Evolutionary conservation across 2,329 filamentous ascomycete genomes (phyloP), one percentile per base, ranked within the genome.

Genomic region (Botryotinia narcissicola): DNA sequence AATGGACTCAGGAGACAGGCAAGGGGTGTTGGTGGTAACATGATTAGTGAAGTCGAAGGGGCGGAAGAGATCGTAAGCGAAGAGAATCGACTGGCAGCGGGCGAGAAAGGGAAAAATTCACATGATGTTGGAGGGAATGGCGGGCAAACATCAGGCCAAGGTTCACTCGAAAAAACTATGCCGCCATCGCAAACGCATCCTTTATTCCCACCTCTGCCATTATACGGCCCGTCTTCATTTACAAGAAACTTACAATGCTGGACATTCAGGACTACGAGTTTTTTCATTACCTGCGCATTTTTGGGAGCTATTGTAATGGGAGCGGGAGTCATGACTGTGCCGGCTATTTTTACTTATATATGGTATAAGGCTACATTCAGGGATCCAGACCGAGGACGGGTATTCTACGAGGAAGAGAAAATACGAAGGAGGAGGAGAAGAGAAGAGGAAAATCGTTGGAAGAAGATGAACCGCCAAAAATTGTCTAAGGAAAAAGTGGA

Each of bases 151-250:
- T 84, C 85, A 6, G 83, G 85, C 48, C 85, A 85, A 37, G 84
- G 82, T 20, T 85, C 85, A 25, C 77, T 89, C 29, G 81, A 82
- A 61, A 83, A 80, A 73, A 80, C 85, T 22, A 86, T 86, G 83
- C 90, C 92, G 0, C 89, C 90, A 1, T 90, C 90, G 12, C 87
- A 89, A 76, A 95, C 93, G 2, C 91, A 95, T 77, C 92, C 93
- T 4, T 84, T 97, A 8, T 98, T 98, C 77, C 94, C 94, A 9
- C 93, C 93, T 2, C 82, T 97, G 14, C 94, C 94, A 0, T 84
- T 93, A 0, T 97, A 97, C 78, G 93, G 93, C 0, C 91, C 93
- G 0, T 90, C 94, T 0, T 91, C 92, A 0, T 70, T 88, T 0
- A 73, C 91, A n/a, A 87, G 90, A 66, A 85, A 89, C 46, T 46